A percentile compares a stretch with the other conserved stretches of the same genome.
Evolutionary conservation across 352 stramenopile species (phyloP).

Genomic region (Phytophthora fragariaefolia): DNA sequence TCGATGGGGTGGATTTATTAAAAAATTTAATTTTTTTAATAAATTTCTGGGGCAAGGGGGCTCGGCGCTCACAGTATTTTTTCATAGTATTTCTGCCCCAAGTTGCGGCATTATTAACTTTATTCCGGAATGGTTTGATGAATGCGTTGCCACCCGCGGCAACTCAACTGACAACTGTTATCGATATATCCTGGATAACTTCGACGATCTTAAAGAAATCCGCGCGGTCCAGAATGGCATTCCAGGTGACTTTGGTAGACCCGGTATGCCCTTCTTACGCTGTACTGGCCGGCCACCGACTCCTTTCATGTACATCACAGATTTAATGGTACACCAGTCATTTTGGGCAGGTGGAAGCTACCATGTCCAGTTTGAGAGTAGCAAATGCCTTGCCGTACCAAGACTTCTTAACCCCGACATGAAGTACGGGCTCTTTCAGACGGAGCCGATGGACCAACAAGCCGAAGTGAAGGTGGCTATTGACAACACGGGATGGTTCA

Average conservation of each 20-base stretch:
- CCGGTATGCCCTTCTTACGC: slow-evolving; percentile 56
- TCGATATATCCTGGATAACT: slow-evolving; percentile 63
- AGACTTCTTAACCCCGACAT: slow-evolving; percentile 46
- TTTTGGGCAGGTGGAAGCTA: slow-evolving; percentile 62
- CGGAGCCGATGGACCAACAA: slow-evolving; percentile 43
- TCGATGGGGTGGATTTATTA: too few species aligned
- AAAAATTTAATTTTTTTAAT: too few species aligned
- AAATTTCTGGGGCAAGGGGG: slow-evolving; percentile 54
- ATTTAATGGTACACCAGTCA: slow-evolving; percentile 63
- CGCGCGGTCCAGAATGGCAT: slow-evolving; percentile 46
- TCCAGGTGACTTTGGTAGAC: slow-evolving; percentile 47
- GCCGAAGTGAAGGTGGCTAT: slow-evolving; percentile 54
- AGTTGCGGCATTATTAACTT: slow-evolving; percentile 55
- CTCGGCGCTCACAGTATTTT: slow-evolving; percentile 44
- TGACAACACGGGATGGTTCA: slow-evolving; percentile 52
- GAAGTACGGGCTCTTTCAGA: slow-evolving; percentile 58
- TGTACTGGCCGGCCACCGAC: slow-evolving; percentile 48
- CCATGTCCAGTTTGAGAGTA: slow-evolving; percentile 64
- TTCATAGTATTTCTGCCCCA: slow-evolving; percentile 57
- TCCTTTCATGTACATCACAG: slow-evolving; percentile 62
- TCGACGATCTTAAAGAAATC: slow-evolving; percentile 41
- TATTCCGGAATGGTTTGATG: slow-evolving; percentile 43
- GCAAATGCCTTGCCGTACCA: slow-evolving; percentile 53
- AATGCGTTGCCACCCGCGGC: slow-evolving; percentile 34
- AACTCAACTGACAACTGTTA: slow-evolving; percentile 47